Conservation (phyloP, 495 filamentous ascomycete species). For the Chlorociboria aeruginascens region DNA sequence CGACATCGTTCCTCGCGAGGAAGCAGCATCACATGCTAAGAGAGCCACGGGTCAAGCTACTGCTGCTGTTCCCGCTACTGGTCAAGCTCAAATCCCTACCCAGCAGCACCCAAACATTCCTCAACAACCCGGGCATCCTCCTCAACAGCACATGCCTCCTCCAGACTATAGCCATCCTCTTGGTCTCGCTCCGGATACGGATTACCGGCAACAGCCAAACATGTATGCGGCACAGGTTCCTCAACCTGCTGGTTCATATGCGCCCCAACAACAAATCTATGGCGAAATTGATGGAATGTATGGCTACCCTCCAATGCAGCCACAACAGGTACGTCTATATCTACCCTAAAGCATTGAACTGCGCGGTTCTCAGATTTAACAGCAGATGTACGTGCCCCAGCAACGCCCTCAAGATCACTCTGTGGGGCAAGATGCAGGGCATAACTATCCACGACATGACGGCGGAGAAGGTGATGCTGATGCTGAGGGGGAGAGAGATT, state of each 20-base stretch:
- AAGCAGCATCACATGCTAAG: slow-evolving; percentile 76
- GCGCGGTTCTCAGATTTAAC: slow-evolving; percentile 4
- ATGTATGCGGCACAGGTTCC: slow-evolving; percentile 72
- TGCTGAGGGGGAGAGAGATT: slow-evolving; percentile 48
- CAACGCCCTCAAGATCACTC: slow-evolving; percentile 34
- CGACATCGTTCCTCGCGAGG: slow-evolving; percentile 94
- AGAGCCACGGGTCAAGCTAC: slow-evolving; percentile 39
- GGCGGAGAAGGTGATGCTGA: slow-evolving; percentile 42
- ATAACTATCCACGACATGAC: slow-evolving; percentile 28
- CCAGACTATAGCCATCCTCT: slow-evolving; percentile 51
- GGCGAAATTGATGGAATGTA: slow-evolving; percentile 74
- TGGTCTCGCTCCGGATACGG: slow-evolving; percentile 55
- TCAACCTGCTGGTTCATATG: slow-evolving; percentile 56
- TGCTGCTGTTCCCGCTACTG: slow-evolving; percentile 33
- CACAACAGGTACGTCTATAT: slow-evolving; percentile 60
- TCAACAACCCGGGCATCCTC: slow-evolving; percentile 40
- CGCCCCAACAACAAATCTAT: slow-evolving; percentile 70
- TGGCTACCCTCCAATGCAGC: slow-evolving; percentile 64
- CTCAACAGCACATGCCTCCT: slow-evolving; percentile 38
- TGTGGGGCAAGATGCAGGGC: slow-evolving; percentile 28
- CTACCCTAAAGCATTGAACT: slow-evolving; percentile 1
- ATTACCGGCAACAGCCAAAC: slow-evolving; percentile 60
- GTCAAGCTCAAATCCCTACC: slow-evolving; percentile 43
- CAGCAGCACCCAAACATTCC: slow-evolving; percentile 40
- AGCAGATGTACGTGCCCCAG: slow-evolving; percentile 45